A percentile compares a stretch with the other conserved stretches of the same genome.
phyloP scores from a whole-genome alignment of 2,329 filamentous ascomycete genomes.

The Fusarium drepaniforme region DNA sequence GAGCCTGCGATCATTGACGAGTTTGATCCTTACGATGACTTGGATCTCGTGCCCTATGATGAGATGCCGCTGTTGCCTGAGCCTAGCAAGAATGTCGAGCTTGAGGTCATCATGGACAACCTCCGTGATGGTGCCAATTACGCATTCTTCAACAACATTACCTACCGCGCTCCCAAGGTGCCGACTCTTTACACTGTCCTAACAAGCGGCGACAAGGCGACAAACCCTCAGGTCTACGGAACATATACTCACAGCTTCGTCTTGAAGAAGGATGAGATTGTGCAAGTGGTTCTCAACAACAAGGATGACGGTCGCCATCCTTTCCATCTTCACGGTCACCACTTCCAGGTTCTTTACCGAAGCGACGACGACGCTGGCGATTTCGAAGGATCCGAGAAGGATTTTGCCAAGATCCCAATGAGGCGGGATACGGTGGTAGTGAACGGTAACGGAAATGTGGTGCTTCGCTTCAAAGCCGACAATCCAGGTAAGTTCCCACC shows the following conservation, averaged over 20 bases:
- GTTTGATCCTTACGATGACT: constrained; percentile 80
- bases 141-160: constrained; percentile 82
- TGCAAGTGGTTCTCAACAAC: constrained; percentile 84
- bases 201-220: constrained; percentile 69
- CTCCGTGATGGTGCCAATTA: constrained; percentile 71
- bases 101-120: constrained; percentile 74
- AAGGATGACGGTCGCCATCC: constrained; percentile 78
- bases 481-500: constrained; percentile 67
- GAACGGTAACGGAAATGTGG: constrained; percentile 74
- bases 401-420: constrained; percentile 69
- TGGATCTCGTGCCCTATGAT: constrained; percentile 77
- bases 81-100: constrained; percentile 72
- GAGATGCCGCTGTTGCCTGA: constrained; percentile 69
- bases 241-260: constrained; percentile 75
- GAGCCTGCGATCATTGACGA: constrained; percentile 68
- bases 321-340: constrained; percentile 84
- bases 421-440: constrained; percentile 77
- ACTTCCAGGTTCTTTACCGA: constrained; percentile 76
- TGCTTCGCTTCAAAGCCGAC: constrained; percentile 75
- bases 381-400: constrained; percentile 61
- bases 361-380: constrained; percentile 68
- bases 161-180: constrained; percentile 80
- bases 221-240: constrained; percentile 73
- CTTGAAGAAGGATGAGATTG: constrained; percentile 74
- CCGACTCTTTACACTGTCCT: constrained; percentile 84